Evolutionary conservation across 352 stramenopile genomes (phyloP).

Genomic region (Globisporangium emineosum): DNA sequence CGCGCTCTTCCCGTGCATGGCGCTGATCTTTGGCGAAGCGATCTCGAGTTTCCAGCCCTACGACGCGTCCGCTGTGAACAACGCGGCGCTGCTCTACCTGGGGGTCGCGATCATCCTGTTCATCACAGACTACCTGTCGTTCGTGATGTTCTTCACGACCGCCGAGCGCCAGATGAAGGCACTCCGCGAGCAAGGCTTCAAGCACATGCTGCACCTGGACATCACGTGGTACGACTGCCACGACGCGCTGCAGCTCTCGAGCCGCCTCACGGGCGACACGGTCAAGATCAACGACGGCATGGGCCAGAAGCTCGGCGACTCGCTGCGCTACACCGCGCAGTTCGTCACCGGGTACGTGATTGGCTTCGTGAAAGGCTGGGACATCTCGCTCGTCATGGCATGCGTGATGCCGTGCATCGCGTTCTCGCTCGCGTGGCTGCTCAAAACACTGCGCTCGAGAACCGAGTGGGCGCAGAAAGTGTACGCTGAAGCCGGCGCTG

Average conservation of each 20-base stretch:
- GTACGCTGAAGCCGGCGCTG: conserved; percentile 43
- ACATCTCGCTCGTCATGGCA: conserved; percentile 45
- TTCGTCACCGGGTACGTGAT: conserved; percentile 44
- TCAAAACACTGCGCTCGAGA: conserved; percentile 23
- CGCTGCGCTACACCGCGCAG: conserved; percentile 29
- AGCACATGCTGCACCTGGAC: conserved; percentile 49
- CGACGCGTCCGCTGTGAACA: conserved; percentile 27
- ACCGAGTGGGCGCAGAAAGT: conserved; percentile 33
- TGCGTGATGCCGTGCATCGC: conserved; percentile 43
- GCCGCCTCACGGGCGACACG: conserved; percentile 41
- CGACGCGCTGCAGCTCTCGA: conserved; percentile 42
- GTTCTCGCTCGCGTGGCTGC: conserved; percentile 29
- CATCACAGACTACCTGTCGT: conserved; percentile 28
- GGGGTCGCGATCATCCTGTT: conserved; percentile 34
- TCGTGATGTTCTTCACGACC: conserved; percentile 24
- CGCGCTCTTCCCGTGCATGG: conserved; percentile 47
- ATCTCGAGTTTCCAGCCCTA: conserved; percentile 35
- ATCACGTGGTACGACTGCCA: conserved; percentile 51
- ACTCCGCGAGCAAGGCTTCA: conserved; percentile 28
- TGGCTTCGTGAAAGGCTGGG: conserved; percentile 43
- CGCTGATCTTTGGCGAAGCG: conserved; percentile 43
- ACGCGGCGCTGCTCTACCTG: conserved; percentile 27
- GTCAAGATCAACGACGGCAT: conserved; percentile 61
- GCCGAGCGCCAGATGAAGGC: conserved; percentile 49
- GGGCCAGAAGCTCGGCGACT: conserved; percentile 48